A percentile compares a stretch with the other conserved stretches of the same genome.
phyloP scores from a whole-genome alignment of 2,329 filamentous ascomycete species.

The Fusarium sp. region DNA sequence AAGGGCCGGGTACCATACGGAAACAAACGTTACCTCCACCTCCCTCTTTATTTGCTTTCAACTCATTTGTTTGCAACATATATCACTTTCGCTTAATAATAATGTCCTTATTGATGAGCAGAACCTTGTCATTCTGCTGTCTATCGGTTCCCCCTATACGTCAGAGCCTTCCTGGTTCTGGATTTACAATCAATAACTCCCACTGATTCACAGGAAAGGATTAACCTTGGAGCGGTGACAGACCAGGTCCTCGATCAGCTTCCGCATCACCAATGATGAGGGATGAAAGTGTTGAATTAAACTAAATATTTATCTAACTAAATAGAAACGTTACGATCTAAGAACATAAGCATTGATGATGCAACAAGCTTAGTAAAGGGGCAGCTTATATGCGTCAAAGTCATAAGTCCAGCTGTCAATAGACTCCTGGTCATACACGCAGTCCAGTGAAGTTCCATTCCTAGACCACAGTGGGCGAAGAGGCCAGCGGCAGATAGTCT shows the following conservation, averaged over 20 bases:
- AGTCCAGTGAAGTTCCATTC: constrained; percentile 5
- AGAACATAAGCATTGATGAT: neutral
- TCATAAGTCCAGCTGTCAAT: constrained; percentile 30
- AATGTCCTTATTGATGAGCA: too few relatives aligned
- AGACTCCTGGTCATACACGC: constrained; percentile 28
- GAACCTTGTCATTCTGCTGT: too few relatives aligned
- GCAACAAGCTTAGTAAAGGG: neutral
- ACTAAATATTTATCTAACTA: neutral
- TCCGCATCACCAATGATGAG: neutral
- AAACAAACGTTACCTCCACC: too few relatives aligned
- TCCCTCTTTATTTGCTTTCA: too few relatives aligned
- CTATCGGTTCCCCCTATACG: too few relatives aligned
- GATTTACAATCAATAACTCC: neutral
- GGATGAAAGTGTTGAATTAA: neutral
- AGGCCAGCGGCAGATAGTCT: constrained; percentile 54
- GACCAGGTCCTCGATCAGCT: neutral
- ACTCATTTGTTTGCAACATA: too few relatives aligned
- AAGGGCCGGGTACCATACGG: too few relatives aligned
- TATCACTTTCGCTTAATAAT: too few relatives aligned
- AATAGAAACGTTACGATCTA: neutral
- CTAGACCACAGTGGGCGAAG: constrained; percentile 34
- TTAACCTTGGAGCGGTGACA: neutral
- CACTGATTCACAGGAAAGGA: neutral
- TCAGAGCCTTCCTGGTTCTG: neutral
- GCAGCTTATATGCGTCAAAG: constrained; percentile 28